Percentiles rank a stretch among this genome's conserved stretches.
Conservation (phyloP, 2,329 filamentous ascomycete species). For the Cladosporium sp. region DNA sequence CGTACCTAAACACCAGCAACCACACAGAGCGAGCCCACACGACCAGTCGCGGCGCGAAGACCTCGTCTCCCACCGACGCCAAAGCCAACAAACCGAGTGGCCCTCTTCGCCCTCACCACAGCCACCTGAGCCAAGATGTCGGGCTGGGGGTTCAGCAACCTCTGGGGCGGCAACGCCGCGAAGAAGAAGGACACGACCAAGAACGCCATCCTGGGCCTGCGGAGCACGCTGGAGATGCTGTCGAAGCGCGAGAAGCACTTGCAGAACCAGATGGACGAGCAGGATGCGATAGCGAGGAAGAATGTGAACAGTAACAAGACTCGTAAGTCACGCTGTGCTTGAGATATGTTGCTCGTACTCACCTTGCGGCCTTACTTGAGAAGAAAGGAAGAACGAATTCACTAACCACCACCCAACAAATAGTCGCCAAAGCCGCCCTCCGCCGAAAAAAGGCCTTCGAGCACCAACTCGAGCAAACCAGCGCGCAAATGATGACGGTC, state of each 20-base stretch:
- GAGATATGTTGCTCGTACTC: too few relatives aligned
- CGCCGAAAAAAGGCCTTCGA: conserved; percentile 93
- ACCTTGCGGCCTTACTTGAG: too few relatives aligned
- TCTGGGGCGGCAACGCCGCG: conserved; percentile 82
- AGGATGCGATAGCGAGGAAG: conserved; percentile 83
- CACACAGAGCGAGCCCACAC: too few relatives aligned
- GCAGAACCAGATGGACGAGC: conserved; percentile 87
- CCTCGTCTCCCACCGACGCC: too few relatives aligned
- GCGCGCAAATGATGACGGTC: conserved; percentile 81
- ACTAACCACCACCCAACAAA: too few relatives aligned
- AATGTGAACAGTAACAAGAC: conserved; percentile 78
- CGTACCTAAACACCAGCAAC: too few relatives aligned
- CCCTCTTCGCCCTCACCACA: neutral
- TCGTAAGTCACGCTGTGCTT: neutral
- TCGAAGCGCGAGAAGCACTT: conserved; percentile 93
- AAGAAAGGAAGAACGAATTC: neutral
- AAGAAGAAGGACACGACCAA: conserved; percentile 92
- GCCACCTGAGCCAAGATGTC: conserved; percentile 15
- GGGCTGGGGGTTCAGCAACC: conserved; percentile 56
- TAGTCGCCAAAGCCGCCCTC: conserved; percentile 85
- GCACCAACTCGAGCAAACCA: conserved; percentile 84
- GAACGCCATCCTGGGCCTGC: conserved; percentile 86
- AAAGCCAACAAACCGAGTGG: too few relatives aligned
- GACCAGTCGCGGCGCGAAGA: too few relatives aligned
- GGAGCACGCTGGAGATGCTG: conserved; percentile 91